Evolutionary conservation across 2,329 filamentous ascomycete species (phyloP), one percentile per base, ranked within the genome.

Genomic region (Immersiporthe knoxdaviesiana): DNA sequence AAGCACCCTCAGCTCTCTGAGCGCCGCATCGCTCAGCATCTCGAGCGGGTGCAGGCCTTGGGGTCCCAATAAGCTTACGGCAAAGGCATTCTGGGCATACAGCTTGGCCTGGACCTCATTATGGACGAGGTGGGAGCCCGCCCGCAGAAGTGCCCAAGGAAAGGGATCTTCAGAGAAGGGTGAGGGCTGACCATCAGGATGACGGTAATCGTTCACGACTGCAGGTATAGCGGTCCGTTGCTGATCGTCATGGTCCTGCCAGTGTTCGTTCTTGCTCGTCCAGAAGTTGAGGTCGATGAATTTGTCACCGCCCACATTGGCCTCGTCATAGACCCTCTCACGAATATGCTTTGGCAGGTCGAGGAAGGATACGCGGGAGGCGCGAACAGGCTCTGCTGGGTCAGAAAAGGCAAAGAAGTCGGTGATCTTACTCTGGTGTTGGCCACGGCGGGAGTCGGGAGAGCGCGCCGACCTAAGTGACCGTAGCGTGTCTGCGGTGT

Each of bases 211-310:
- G 2, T 3, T 24, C 39, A 47, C 60, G 12, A 47, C 61, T 37
- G 30, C 24, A n/a, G 61, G 61, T 27, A 50, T n/a, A n/a, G 16
- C 12, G 32, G 11, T 24, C 12, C 24, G 18, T 7, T 63, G n/a
- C 41, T 63, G n/a, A 5, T 30, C 62, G 27, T 47, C 35, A 8
- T 63, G 41, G 39, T 63, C 62, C 27, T 50, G 18, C 44, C 39
- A 35, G 30, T 11, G 27, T 10, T 16, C 24, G 16, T 30, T n/a
- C 30, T 63, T 52, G 41, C 7, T 24, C 3, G 30, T 24, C 62
- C 62, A 63, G 41, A 63, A 50, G 41, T 63, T 50, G 16, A 50
- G 62, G n/a, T 35, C 41, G 32, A 63, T 63, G 62, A 63, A 63
- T 21, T 63, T 52, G 41, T 41, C 14, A 10, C 41, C 41, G 18